Conservation (phyloP, 805 yeast genomes). For the Candida nitratophila region DNA sequence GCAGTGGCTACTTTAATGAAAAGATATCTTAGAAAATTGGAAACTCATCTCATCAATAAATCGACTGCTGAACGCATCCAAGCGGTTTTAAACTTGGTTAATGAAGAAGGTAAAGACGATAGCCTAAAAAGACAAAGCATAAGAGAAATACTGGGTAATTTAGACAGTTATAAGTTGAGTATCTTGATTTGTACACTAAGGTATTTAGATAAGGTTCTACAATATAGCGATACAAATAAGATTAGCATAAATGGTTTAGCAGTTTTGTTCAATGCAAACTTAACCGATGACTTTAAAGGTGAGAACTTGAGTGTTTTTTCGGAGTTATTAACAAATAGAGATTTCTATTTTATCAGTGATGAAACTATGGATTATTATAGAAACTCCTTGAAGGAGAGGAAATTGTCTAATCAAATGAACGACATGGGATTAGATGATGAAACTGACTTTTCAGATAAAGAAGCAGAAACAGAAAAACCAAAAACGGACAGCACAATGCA, state of each 20-base stretch:
- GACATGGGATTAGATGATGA: not conserved
- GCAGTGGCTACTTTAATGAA: constrained; percentile 78
- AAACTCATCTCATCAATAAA: constrained; percentile 20
- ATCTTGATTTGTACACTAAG: constrained; percentile 54
- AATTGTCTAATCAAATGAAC: too few species aligned
- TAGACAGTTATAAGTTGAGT: constrained; percentile 24
- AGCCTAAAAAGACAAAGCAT: not conserved
- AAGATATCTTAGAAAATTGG: constrained; percentile 68
- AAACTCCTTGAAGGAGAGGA: too few species aligned
- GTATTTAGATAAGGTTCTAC: constrained; percentile 53
- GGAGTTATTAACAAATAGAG: constrained; percentile 6
- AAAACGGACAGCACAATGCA: not conserved
- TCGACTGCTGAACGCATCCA: constrained; percentile 5
- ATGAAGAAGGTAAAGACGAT: not conserved
- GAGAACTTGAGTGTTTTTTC: constrained; percentile 9
- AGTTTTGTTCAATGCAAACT: constrained; percentile 19
- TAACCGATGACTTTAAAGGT: constrained; percentile 11
- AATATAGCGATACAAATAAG: constrained; percentile 52
- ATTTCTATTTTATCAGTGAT: not conserved
- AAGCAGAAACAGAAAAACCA: too few species aligned
- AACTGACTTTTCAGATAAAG: too few species aligned
- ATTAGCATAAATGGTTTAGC: constrained; percentile 66
- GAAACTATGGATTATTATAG: not conserved
- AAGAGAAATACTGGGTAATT: constrained; percentile 33
- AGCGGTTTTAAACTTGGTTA: constrained; percentile 6